phyloP scores from a whole-genome alignment of 345 rosid species.

The Melastoma malabathricum region DNA sequence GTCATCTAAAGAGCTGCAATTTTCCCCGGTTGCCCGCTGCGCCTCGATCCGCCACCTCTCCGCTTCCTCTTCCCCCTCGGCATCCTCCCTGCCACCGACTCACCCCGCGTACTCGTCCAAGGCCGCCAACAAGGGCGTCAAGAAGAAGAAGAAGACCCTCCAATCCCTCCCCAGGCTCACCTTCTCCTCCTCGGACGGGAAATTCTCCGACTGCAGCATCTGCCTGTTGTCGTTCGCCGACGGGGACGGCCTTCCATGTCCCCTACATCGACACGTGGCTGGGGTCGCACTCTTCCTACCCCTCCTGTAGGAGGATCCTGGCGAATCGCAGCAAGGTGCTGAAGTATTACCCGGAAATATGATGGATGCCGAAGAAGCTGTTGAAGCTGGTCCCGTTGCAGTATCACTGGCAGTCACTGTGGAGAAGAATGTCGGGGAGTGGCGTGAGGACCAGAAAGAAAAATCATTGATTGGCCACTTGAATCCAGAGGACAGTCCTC shows the following conservation, averaged over 20 bases:
- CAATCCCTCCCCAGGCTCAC: slow-evolving; percentile 51
- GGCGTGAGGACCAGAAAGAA: slow-evolving; percentile 17
- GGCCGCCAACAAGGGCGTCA: slow-evolving; percentile 51
- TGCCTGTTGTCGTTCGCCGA: slow-evolving; percentile 33
- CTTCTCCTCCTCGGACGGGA: slow-evolving; percentile 24
- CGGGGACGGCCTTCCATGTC: slow-evolving; percentile 32
- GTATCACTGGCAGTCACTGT: slow-evolving; percentile 7
- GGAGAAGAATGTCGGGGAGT: slow-evolving; percentile 13
- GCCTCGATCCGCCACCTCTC: slow-evolving; percentile 75
- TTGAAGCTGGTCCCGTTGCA: slow-evolving; percentile 6
- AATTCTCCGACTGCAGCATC: slow-evolving; percentile 44
- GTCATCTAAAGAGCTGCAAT: too few relatives aligned
- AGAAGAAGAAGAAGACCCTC: slow-evolving; percentile 75
- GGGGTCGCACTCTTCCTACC: slow-evolving; percentile 32
- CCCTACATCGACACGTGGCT: slow-evolving; percentile 42
- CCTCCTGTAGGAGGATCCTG: slow-evolving; percentile 8
- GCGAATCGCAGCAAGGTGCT: slow-evolving; percentile 21
- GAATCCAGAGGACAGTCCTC: slow-evolving; percentile 18
- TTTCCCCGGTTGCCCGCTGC: slow-evolving; percentile 84
- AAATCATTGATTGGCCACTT: slow-evolving; percentile 12
- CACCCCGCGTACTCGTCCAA: slow-evolving; percentile 19
- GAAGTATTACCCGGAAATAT: slow-evolving; percentile 28
- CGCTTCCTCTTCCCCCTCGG: slow-evolving; percentile 9
- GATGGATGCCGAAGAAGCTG: slow-evolving; percentile 24
- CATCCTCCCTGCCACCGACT: slow-evolving; percentile 10